These are phyloP conservation scores for Amaranthus hypochondriacus DNA, from an alignment of 148 eudicot genomes.

Conservation along the genomic window DNA sequence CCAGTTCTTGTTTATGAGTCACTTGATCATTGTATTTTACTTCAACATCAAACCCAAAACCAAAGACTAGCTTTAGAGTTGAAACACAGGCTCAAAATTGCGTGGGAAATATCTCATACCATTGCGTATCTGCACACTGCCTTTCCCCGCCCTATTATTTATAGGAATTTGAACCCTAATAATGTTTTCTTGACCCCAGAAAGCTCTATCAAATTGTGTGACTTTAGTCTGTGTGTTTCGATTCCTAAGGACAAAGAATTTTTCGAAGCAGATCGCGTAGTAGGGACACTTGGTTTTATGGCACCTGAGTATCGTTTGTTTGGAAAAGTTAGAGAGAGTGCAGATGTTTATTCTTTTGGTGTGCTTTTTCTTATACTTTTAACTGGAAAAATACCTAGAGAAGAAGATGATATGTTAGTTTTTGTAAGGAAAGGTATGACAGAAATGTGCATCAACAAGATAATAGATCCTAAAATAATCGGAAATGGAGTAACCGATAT, in stretches of 20 bases:
- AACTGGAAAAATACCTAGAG: constrained; percentile 2
- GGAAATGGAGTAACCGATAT: background rate
- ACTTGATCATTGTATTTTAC: background rate
- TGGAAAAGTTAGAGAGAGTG: constrained; percentile 16
- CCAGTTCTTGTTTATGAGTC: constrained; percentile 14
- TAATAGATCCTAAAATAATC: constrained; percentile 10
- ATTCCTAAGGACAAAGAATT: constrained; percentile 11
- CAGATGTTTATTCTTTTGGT: constrained; percentile 33
- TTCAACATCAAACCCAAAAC: background rate
- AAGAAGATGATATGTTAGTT: too few species aligned
- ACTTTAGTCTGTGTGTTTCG: constrained; percentile 6
- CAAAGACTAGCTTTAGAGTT: background rate
- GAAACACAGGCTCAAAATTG: constrained; percentile 17
- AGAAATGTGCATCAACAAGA: background rate
- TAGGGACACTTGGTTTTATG: constrained; percentile 8
- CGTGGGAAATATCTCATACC: constrained; percentile 14
- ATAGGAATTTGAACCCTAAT: background rate
- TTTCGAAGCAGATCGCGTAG: background rate
- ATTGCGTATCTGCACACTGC: constrained; percentile 17
- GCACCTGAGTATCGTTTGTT: constrained; percentile 27
- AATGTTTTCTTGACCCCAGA: constrained; percentile 10
- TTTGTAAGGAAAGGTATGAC: background rate
- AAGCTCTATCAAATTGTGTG: background rate
- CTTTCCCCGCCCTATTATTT: constrained; percentile 15
- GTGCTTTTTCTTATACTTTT: constrained; percentile 19